Evolutionary conservation across 108 stramenopile genomes (phyloP).

Genomic region (Nannochloropsis salina): DNA sequence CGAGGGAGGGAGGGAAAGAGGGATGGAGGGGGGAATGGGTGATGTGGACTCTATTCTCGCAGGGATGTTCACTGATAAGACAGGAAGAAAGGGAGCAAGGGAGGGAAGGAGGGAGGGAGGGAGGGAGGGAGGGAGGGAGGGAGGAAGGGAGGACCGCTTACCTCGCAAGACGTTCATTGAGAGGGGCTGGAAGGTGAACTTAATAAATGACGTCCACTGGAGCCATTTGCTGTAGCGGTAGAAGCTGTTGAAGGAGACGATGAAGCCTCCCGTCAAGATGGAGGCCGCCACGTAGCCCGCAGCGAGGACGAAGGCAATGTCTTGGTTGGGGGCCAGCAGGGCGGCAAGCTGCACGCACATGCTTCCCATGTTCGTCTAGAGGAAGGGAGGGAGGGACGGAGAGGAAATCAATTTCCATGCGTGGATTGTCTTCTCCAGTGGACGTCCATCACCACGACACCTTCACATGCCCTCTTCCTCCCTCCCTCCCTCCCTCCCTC

Average conservation of each 20-base stretch:
- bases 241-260: neutral
- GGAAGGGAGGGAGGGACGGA: neutral
- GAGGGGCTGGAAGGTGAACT: neutral
- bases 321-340: neutral
- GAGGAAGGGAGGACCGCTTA: neutral
- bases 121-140: slow-evolving; percentile 10
- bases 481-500: neutral
- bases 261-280: neutral
- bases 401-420: no score
- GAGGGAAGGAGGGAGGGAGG: no score
- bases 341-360: neutral
- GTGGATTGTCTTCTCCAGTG: neutral
- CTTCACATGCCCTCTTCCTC: neutral
- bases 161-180: neutral
- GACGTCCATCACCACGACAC: no score
- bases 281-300: neutral
- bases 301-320: slow-evolving; percentile 4
- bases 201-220: neutral
- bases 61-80: neutral
- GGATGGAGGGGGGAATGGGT: neutral
- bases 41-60: no score
- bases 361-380: neutral
- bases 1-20: neutral
- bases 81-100: neutral
- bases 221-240: neutral